Evolutionary conservation across 2,329 filamentous ascomycete genomes (phyloP), one percentile per base, ranked within the genome.

Genomic region (Neopestalotiopsis sp.): DNA sequence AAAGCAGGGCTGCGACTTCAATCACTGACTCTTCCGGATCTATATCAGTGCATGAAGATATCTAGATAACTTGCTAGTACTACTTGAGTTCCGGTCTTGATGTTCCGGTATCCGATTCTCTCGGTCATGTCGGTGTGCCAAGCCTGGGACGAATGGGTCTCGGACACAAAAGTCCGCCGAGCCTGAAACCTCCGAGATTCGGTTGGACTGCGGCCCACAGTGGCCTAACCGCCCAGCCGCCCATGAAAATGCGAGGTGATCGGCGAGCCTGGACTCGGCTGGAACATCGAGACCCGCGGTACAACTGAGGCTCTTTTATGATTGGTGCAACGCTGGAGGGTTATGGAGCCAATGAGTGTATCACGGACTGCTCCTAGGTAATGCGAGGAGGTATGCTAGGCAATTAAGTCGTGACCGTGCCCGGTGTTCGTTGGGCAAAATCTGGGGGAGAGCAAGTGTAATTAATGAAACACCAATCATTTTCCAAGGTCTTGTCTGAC

Each of bases 201-300:
- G 63, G 63, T 34, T 28, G 38, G 24, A 49, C 49, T 32, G 14
- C 52, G 63, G 63, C 49, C 28, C n/a, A 28, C 4, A 49, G 12
- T 13, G 17, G 38, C 45, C 59, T 30, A 34, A 61, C 28, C 59
- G 59, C 28, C 58, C 40, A 40, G 24, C 34, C 34, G n/a, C 45
- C 17, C 45, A 20, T n/a, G 9, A 32, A 20, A 24, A n/a, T 28
- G 63, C 34, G 28, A 58, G n/a, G 20, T 59, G 65, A 67, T 67
- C 65, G 65, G 65, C 65, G 32, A 34, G 65, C 65, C 65, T 67
- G 24, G 65, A 67, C 45, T 24, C 40, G 65, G 65, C 65, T 30
- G 40, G 65, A 67, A 67, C 65, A 32, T 45, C 52, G 52, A n/a
- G 56, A 38, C 65, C 24, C 65, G 32, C 14, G 65, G 42, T 42